Evolutionary conservation across 257 asterid species (phyloP), one percentile per base, ranked within the genome.

Genomic region (Misopates orontium): DNA sequence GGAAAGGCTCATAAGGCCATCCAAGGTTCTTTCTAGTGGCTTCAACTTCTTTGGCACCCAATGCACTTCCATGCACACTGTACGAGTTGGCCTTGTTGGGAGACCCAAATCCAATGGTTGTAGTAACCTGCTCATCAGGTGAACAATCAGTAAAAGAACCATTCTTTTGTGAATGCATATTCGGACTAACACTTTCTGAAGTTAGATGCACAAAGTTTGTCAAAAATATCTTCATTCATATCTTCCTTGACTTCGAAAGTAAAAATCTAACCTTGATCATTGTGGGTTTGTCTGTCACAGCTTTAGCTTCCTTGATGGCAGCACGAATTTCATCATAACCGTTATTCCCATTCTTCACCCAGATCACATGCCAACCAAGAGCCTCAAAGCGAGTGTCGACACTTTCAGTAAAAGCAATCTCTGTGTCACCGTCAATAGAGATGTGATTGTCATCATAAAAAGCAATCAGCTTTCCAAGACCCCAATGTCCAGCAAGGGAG

Each of bases 401-500:
- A 10, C 11, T 81, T 85, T 93, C 99, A 6, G 99, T 87, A 71
- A 93, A 93, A 60, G 99, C 96, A 77, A 93, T 90, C 64, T 90
- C 97, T 2, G 99, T 93, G 80, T 93, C 93, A 54, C 97, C 99
- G 36, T 93, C 99, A 74, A 93, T 93, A 28, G 99, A 87, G 70
- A 93, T 93, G 73, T 93, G 99, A 64, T 93, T 93, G 71, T 90
- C 97, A 5, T 93, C 99, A 36, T 93, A 93, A 15, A 93, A 83
- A 13, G 97, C 99, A 78, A 93, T 90, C 69, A 93, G 78, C 78
- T 90, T 90, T 62, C 99, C 97, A 21, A 93, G 96, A 24, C 96
- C 97, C 99, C 97, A 90, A 32, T 90, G 99, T 9, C 89, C 99
- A 76, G 99, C 99, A 55, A 93, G 94, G 77, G 97, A 90, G 84